Base-by-base conservation (phyloP, 106 monocot species). In the Amphibolis antarctica region DNA sequence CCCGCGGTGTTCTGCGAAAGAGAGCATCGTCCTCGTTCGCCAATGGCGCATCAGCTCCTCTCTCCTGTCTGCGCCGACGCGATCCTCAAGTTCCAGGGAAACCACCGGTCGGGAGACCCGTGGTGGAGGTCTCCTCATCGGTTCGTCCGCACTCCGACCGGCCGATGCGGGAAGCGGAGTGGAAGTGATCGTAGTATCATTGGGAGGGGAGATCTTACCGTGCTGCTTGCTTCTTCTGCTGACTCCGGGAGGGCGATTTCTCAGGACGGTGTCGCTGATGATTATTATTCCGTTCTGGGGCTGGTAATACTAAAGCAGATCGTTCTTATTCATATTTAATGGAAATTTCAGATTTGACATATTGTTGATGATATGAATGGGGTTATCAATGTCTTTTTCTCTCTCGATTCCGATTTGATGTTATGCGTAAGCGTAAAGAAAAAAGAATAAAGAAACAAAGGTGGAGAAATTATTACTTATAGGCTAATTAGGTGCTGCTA, bases 221-320 rank as follows among this genome's bases (percentile, higher is more conserved):
- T 76, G n/a, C 46, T 65, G 17, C 76, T 74, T 21, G 42, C 61
- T 10, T 59, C 69, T 42, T 24, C 60, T 7, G 73, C 74, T 26
- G 28, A 49, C 15, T 59, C 55, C 10, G 70, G 55, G 23, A 62
- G 46, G 1, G 53, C 66, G 0, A 14, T 53, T 24, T 73, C 77
- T 20, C 1, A 19, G 18, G 73, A 76, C 12, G 81, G 66, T 24
- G 42, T 81, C 17, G 87, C 75, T 4, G 88, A 84, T 52, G 88
- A 88, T 44, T 88, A 84, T 60, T 88, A 88, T 48, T 50, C 84
- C 0, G 84, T 84, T 51, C 72, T 88, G 57, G 88, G 88, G 23
- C 76, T 88, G 78, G 88, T 88, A 78, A 69, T 12, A 10, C 15
- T 15, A 36, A 36, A 36, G 7, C 57, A 14, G 15, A 57, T 28